Base-by-base conservation (phyloP, 2,329 filamentous ascomycete species). In the Herpomyces periplanetae region DNA sequence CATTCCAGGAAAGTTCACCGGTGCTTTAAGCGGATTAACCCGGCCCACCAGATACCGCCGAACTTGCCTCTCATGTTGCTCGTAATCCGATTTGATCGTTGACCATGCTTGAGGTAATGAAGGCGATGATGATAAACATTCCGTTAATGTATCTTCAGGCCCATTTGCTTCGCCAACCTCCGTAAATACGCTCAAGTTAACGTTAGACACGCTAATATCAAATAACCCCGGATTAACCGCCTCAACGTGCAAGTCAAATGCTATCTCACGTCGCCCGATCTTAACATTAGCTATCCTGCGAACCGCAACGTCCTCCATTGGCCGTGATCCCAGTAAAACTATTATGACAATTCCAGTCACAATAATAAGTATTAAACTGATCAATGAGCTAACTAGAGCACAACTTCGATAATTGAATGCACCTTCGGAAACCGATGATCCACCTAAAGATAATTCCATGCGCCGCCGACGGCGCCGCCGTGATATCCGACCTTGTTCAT, bases 161-260 rank as follows among this genome's bases (percentile, higher is more conserved):
- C n/a, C n/a, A n/a, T n/a, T n/a, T n/a, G n/a, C n/a, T n/a, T n/a
- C n/a, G n/a, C n/a, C n/a, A n/a, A n/a, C n/a, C 38, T 84, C 87
- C 12, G 80, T 80, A 37, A 91, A 91, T 13, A 96, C 52, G 31
- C 84, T 71, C 22, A 91, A 48, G 34, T 91, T 71, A 32, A 84
- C 62, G 17, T 73, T 59, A 26, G 65, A 59, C 14, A 96, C 56
- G 2, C 63, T 63, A 16, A 96, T 63, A 2, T 69, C 58, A 15
- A 91, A 63, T 15, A 88, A 58, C 29, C 91, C 96, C 1, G 75
- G 73, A 34, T 96, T 96, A 29, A 75, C 49, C 1, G 75, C 80
- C 27, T 56, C 56, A 23, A 96, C 68, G 9, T 66, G 56, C 18
- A 96, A 42, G 36, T 96, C 75, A 30, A 91, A 52, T 55, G 96